These are phyloP conservation scores for Suillus subluteus DNA, from an alignment of 768 basidiomycete species.

Conservation along the genomic window DNA sequence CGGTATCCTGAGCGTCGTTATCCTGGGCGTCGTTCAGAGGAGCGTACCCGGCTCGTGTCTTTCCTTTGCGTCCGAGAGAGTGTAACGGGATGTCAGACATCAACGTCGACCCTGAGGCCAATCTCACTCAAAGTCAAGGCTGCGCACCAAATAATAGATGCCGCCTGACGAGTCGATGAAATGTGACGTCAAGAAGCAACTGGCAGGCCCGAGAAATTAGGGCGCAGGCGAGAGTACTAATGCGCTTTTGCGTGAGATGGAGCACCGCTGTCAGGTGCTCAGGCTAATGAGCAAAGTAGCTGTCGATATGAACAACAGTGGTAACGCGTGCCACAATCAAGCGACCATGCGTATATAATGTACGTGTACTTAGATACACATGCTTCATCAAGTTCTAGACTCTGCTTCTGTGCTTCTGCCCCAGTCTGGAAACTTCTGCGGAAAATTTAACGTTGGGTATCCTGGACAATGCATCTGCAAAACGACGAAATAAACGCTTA, in stretches of 20 bases:
- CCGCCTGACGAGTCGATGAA: not conserved
- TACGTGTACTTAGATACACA: not conserved
- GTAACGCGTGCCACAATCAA: not conserved
- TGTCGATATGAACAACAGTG: not conserved
- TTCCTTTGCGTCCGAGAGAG: constrained; percentile 54
- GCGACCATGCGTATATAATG: not conserved
- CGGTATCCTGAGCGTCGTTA: constrained; percentile 25
- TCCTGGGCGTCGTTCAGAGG: constrained; percentile 39
- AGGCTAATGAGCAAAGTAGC: not conserved
- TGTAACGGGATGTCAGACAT: constrained; percentile 80
- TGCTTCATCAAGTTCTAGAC: not conserved
- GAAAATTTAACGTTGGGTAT: not conserved
- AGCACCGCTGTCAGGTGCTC: not conserved
- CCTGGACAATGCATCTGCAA: too few relatives aligned
- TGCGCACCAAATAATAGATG: not conserved
- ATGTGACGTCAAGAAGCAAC: constrained; percentile 1
- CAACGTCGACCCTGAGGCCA: constrained; percentile 22
- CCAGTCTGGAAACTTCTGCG: not conserved
- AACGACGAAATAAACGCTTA: too few relatives aligned
- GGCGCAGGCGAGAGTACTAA: not conserved
- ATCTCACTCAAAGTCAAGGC: not conserved
- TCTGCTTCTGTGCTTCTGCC: not conserved
- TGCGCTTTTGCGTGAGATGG: constrained; percentile 1
- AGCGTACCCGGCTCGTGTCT: constrained; percentile 50
- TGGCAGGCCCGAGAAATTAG: not conserved